These are phyloP conservation scores for Amaranthus cruentus DNA, from an alignment of 148 eudicot species.

Conservation along the genomic window DNA sequence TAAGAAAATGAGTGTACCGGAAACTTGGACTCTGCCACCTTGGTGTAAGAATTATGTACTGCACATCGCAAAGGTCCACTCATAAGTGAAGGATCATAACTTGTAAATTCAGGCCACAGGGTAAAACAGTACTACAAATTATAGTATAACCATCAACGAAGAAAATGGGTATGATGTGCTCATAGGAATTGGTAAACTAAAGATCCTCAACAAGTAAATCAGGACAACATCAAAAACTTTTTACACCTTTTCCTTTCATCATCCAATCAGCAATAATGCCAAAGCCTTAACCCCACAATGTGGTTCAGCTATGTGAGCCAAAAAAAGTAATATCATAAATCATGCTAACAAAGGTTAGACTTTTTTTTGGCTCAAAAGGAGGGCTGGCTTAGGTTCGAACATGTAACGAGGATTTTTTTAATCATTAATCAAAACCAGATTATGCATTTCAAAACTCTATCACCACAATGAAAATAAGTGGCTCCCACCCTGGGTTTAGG, in stretches of 20 bases:
- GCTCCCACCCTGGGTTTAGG: too few species aligned
- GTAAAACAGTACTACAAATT: background rate
- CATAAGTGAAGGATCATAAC: background rate
- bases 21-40: conserved; percentile 75
- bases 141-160: background rate
- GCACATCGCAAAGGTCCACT: conserved; percentile 25
- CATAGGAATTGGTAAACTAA: background rate
- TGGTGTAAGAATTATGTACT: conserved; percentile 61
- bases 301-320: too few species aligned
- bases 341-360: too few species aligned
- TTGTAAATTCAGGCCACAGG: background rate
- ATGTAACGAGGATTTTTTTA: too few species aligned
- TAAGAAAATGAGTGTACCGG: conserved; percentile 43
- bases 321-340: too few species aligned
- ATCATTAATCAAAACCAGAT: too few species aligned
- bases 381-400: too few species aligned
- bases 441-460: too few species aligned
- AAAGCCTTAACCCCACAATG: too few species aligned
- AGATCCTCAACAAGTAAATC: background rate
- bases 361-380: too few species aligned
- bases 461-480: too few species aligned
- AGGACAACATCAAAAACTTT: background rate
- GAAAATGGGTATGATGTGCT: background rate
- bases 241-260: background rate
- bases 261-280: background rate